These are phyloP conservation scores for Claviceps spartinae DNA, from an alignment of 2,329 filamentous ascomycete species.

Conservation along the genomic window DNA sequence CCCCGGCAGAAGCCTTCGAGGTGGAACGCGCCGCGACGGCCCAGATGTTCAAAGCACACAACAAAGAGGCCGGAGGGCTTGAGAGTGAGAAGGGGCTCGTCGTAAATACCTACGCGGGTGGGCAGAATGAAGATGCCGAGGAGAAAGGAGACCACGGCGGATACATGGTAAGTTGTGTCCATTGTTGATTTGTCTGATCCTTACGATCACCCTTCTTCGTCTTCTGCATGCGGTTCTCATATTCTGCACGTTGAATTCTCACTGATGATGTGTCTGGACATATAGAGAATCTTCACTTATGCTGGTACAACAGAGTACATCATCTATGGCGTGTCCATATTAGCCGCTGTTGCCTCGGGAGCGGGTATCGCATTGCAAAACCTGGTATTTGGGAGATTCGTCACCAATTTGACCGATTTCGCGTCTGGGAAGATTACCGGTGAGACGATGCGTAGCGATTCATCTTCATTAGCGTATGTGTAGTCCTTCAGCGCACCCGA, in stretches of 20 bases:
- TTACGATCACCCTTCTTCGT: neutral
- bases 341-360: conserved; percentile 23
- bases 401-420: conserved; percentile 23
- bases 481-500: conserved; percentile 12
- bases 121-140: neutral
- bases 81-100: neutral
- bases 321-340: conserved; percentile 15
- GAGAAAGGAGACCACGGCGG: conserved; percentile 1
- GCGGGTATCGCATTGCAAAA: conserved; percentile 24
- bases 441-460: conserved; percentile 17
- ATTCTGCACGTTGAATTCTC: neutral
- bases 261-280: neutral
- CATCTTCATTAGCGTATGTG: conserved; percentile 14
- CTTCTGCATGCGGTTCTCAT: neutral
- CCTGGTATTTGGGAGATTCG: conserved; percentile 25
- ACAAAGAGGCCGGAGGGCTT: neutral
- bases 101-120: neutral
- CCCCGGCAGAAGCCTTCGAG: neutral
- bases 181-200: neutral
- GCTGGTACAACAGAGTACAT: conserved; percentile 15
- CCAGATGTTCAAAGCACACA: neutral
- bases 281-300: conserved; percentile 19
- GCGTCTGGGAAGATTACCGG: conserved; percentile 13
- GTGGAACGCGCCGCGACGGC: neutral
- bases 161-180: conserved; percentile 1